phyloP scores from a whole-genome alignment of 768 basidiomycete genomes.

The Sutorius australiensis region DNA sequence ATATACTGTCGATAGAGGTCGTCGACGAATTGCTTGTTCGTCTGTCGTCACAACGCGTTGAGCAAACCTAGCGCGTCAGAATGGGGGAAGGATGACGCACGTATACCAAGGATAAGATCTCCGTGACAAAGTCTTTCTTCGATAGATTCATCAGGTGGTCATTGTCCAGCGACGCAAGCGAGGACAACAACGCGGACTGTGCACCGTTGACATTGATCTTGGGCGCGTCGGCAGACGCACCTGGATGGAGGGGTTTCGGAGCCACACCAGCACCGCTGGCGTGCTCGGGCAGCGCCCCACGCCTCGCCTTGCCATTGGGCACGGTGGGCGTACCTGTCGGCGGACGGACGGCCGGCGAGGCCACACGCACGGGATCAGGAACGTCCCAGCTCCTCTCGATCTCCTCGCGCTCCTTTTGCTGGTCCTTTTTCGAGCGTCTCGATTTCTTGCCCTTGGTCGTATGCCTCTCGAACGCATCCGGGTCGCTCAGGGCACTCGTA shows the following conservation, averaged over 20 bases:
- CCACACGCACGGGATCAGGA: slow-evolving; percentile 29
- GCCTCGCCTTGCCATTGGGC: slow-evolving; percentile 27
- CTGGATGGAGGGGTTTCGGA: slow-evolving; percentile 3
- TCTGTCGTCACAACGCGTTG: slow-evolving; percentile 36
- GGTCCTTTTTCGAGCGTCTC: slow-evolving; percentile 33
- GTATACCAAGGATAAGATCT: slow-evolving; percentile 58
- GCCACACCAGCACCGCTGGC: background rate
- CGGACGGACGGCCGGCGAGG: slow-evolving; percentile 14
- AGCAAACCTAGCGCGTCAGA: background rate
- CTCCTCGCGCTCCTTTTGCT: slow-evolving; percentile 39
- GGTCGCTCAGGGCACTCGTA: slow-evolving; percentile 68
- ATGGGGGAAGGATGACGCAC: slow-evolving; percentile 34
- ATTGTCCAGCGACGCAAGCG: slow-evolving; percentile 20
- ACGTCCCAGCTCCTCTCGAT: slow-evolving; percentile 65
- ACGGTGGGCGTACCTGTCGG: slow-evolving; percentile 16
- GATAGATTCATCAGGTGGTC: slow-evolving; percentile 31
- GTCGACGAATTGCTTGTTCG: slow-evolving; percentile 64
- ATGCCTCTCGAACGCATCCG: slow-evolving; percentile 47
- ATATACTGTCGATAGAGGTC: slow-evolving; percentile 53
- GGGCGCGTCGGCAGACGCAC: background rate
- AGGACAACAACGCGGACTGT: slow-evolving; percentile 23
- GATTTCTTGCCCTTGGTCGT: slow-evolving; percentile 24
- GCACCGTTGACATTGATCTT: slow-evolving; percentile 20
- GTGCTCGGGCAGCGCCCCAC: slow-evolving; percentile 4
- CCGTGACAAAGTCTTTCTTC: slow-evolving; percentile 55